These are phyloP conservation scores for Salix arbutifolia DNA, from an alignment of 345 rosid genomes.

Conservation along the genomic window DNA sequence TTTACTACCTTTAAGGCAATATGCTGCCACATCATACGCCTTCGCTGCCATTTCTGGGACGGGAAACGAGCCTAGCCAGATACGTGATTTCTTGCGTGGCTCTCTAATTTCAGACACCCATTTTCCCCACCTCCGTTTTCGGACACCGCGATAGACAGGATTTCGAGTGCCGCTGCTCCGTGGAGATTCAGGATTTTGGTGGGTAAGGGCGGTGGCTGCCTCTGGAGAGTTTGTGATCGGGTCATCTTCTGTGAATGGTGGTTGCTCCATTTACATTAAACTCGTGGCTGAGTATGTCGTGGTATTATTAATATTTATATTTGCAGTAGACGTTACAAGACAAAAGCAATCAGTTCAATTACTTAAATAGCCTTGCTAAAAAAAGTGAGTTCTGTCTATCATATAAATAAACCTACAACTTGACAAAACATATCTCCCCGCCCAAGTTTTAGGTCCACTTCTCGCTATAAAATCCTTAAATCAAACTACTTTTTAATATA, in stretches of 20 bases:
- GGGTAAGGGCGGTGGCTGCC: constrained; percentile 10
- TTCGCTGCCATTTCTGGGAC: constrained; percentile 86
- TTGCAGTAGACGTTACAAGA: background rate
- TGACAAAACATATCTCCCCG: background rate
- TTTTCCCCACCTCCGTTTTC: constrained; percentile 84
- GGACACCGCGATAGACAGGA: constrained; percentile 63
- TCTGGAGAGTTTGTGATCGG: constrained; percentile 1
- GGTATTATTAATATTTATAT: constrained; percentile 22
- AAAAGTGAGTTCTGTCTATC: background rate
- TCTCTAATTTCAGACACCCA: constrained; percentile 93
- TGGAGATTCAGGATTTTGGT: constrained; percentile 3
- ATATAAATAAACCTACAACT: no score
- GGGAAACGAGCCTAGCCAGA: constrained; percentile 84
- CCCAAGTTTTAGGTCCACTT: background rate
- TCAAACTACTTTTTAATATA: no score
- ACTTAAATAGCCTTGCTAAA: constrained; percentile 18
- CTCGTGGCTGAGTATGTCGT: constrained; percentile 11
- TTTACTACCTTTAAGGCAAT: constrained; percentile 62
- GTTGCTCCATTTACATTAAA: constrained; percentile 43
- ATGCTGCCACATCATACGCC: constrained; percentile 80
- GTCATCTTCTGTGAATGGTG: constrained; percentile 37
- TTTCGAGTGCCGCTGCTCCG: constrained; percentile 43
- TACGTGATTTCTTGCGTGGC: constrained; percentile 76
- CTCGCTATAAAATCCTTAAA: no score
- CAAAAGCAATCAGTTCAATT: background rate